Conservation (phyloP, 257 asterid genomes). For the Euphrasia confusa region DNA sequence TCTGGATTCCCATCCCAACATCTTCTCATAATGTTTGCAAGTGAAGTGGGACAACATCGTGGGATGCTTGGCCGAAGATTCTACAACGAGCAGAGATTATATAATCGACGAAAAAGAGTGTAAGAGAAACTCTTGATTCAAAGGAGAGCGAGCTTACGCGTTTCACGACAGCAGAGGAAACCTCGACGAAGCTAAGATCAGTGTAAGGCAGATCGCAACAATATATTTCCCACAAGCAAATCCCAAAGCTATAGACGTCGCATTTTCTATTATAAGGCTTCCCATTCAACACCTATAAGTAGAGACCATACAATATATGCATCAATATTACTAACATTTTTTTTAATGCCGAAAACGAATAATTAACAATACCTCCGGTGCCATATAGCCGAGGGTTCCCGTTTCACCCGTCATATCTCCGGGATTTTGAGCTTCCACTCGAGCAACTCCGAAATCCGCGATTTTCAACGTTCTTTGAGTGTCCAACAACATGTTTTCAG, state of each 20-base stretch:
- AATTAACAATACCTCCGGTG: constrained; percentile 73
- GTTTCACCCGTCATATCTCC: constrained; percentile 90
- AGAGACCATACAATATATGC: constrained; percentile 10
- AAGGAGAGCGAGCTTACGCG: constrained; percentile 34
- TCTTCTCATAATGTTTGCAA: neutral
- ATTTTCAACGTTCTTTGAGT: constrained; percentile 47
- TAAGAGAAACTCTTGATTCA: neutral
- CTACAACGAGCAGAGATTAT: neutral
- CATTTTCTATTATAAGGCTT: constrained; percentile 69
- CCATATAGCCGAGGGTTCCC: constrained; percentile 89
- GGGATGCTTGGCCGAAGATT: constrained; percentile 5
- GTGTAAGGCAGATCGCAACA: constrained; percentile 66
- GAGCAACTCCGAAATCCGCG: constrained; percentile 87
- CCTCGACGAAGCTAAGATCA: constrained; percentile 59
- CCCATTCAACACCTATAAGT: constrained; percentile 51
- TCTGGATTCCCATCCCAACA: constrained; percentile 7
- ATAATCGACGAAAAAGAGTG: neutral
- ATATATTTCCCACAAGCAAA: constrained; percentile 66
- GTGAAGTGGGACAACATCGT: constrained; percentile 6
- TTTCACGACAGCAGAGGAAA: constrained; percentile 60
- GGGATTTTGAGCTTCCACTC: constrained; percentile 88
- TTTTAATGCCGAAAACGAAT: neutral
- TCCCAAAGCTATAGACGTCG: constrained; percentile 58
- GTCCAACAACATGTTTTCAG: constrained; percentile 83
- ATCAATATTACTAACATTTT: neutral